Evolutionary conservation across 495 filamentous ascomycete species (phyloP).

Genomic region (Acidiella bohemica): DNA sequence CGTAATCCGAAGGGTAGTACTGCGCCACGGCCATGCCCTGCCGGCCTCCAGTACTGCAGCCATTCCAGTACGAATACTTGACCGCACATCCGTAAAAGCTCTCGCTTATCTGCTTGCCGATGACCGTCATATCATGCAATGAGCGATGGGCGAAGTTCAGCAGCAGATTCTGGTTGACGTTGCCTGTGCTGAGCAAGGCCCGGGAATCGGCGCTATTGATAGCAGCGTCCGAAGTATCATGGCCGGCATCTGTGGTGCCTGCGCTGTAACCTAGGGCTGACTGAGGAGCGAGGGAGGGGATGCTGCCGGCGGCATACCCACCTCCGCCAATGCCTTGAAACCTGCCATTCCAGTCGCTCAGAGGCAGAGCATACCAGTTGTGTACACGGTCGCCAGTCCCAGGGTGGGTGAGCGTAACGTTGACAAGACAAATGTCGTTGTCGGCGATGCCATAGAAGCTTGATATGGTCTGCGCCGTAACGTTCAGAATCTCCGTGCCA

Average conservation of each 20-base stretch:
- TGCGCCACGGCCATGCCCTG: constrained; percentile 21
- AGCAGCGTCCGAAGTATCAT: neutral
- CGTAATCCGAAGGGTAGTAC: constrained; percentile 19
- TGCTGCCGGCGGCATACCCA: constrained; percentile 11
- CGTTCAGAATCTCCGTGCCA: no score
- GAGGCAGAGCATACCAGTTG: constrained; percentile 30
- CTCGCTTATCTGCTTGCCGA: constrained; percentile 20
- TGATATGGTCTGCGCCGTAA: neutral
- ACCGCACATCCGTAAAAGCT: constrained; percentile 18
- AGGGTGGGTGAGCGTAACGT: constrained; percentile 34
- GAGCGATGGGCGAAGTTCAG: constrained; percentile 22
- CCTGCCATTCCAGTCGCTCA: constrained; percentile 30
- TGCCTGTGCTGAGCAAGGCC: constrained; percentile 22
- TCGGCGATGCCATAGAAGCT: no score
- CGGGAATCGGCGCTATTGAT: constrained; percentile 9
- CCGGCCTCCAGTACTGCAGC: constrained; percentile 24
- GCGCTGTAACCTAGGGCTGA: constrained; percentile 10
- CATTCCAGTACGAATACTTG: constrained; percentile 22
- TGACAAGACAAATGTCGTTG: constrained; percentile 37
- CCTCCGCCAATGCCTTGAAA: constrained; percentile 22
- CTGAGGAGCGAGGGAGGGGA: constrained; percentile 6
- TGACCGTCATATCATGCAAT: constrained; percentile 15
- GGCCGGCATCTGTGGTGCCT: constrained; percentile 19
- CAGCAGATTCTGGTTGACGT: constrained; percentile 20
- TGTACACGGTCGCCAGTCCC: constrained; percentile 29